Evolutionary conservation across 2,329 filamentous ascomycete species (phyloP).

Genomic region (Magnaporthiopsis incrustans): DNA sequence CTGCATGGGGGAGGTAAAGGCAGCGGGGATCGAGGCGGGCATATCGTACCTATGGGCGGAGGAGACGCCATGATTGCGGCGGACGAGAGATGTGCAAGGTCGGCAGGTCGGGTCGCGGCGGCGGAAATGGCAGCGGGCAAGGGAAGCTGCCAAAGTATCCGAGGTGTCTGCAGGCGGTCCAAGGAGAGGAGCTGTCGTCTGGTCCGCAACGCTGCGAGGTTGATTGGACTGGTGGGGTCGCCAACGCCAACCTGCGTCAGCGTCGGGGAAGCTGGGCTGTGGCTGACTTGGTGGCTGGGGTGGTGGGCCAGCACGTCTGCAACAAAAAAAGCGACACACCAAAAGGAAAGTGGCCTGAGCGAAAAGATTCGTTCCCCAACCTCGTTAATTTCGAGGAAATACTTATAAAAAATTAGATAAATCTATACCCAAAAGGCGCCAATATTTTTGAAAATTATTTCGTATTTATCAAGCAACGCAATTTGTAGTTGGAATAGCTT

Average conservation of each 20-base stretch:
- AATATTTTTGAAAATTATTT: too few species aligned
- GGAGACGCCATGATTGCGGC: slow-evolving; percentile 36
- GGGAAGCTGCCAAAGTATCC: not conserved
- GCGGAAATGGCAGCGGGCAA: not conserved
- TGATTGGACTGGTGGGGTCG: slow-evolving; percentile 4
- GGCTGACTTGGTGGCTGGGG: not conserved
- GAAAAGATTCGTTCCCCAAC: too few species aligned
- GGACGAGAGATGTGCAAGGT: not conserved
- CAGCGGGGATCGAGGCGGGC: slow-evolving; percentile 7
- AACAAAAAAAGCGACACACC: too few species aligned
- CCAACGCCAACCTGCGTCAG: slow-evolving; percentile 5
- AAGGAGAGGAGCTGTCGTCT: not conserved
- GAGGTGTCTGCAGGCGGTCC: not conserved
- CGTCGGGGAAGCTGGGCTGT: not conserved
- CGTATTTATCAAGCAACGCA: too few species aligned
- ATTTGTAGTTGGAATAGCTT: too few species aligned
- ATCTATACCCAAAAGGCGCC: too few species aligned
- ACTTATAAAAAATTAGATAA: too few species aligned
- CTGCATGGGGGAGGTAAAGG: too few species aligned
- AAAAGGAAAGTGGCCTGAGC: too few species aligned
- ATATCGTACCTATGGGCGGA: slow-evolving; percentile 44
- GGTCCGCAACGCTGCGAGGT: not conserved
- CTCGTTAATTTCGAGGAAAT: too few species aligned
- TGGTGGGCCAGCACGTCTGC: not conserved
- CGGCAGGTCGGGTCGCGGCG: not conserved